These are phyloP conservation scores for Tylopilus subfusipes DNA, from an alignment of 768 basidiomycete species.

Conservation along the genomic window DNA sequence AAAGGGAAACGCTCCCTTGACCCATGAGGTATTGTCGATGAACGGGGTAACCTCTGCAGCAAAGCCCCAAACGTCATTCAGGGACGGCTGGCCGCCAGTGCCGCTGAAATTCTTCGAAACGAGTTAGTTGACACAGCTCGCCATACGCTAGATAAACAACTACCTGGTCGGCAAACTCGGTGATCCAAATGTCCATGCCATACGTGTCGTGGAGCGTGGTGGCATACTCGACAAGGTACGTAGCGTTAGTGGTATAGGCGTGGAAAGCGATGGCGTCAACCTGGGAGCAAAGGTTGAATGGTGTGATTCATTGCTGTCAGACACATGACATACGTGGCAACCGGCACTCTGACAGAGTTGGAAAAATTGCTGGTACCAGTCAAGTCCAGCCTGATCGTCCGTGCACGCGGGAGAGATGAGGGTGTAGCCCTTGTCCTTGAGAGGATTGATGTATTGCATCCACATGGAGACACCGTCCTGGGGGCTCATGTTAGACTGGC, in stretches of 20 bases:
- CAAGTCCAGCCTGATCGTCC: constrained; percentile 50
- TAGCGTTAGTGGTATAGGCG: constrained; percentile 55
- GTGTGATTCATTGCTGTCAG: background rate
- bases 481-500: constrained; percentile 62
- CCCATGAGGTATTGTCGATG: constrained; percentile 38
- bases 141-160: background rate
- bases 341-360: constrained; percentile 6
- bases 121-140: background rate
- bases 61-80: constrained; percentile 42
- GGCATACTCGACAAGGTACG: constrained; percentile 52
- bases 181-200: constrained; percentile 44
- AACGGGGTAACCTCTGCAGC: constrained; percentile 40
- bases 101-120: constrained; percentile 50
- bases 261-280: constrained; percentile 60
- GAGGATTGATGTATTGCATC: constrained; percentile 57
- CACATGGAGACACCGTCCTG: constrained; percentile 49
- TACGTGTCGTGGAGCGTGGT: constrained; percentile 44
- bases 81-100: constrained; percentile 33
- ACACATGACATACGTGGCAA: constrained; percentile 45
- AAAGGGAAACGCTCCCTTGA: constrained; percentile 50
- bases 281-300: constrained; percentile 32
- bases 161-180: constrained; percentile 73
- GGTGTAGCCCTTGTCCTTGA: constrained; percentile 51
- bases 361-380: constrained; percentile 62
- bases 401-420: constrained; percentile 69